A percentile compares a stretch with the other conserved stretches of the same genome.
These are phyloP conservation scores for Pistacia vera DNA, from an alignment of 345 rosid genomes.

Conservation along the genomic window DNA sequence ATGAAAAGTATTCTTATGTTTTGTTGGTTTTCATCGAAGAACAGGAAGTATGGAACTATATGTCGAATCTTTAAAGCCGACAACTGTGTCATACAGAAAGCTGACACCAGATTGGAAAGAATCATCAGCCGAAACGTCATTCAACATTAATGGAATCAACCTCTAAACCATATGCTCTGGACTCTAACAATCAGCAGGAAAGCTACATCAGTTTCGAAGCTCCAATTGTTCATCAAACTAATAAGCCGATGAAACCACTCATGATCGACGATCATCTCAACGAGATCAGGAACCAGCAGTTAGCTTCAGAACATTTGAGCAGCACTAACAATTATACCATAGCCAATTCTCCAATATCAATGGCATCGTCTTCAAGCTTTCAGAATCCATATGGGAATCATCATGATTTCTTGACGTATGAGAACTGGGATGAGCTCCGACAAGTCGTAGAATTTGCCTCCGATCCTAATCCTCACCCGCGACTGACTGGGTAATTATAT, in stretches of 20 bases:
- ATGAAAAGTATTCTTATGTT: too few relatives aligned
- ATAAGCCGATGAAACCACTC: conserved; percentile 8
- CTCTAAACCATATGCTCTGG: conserved; percentile 26
- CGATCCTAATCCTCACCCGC: conserved; percentile 36
- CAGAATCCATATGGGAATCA: conserved; percentile 23
- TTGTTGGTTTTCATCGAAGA: not conserved
- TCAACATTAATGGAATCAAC: conserved; percentile 18
- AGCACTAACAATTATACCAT: not conserved
- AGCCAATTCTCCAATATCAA: conserved; percentile 26
- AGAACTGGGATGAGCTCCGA: conserved; percentile 78
- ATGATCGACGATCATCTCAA: conserved; percentile 10
- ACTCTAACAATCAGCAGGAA: conserved; percentile 30
- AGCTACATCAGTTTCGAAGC: conserved; percentile 50
- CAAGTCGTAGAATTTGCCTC: conserved; percentile 66
- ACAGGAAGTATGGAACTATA: conserved; percentile 92
- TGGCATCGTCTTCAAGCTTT: conserved; percentile 41
- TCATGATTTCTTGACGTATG: conserved; percentile 34
- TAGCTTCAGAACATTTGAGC: conserved; percentile 6
- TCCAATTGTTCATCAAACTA: conserved; percentile 28
- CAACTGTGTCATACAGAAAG: conserved; percentile 45
- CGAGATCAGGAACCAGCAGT: conserved; percentile 4
- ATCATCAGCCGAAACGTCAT: conserved; percentile 21
- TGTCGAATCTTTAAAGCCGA: conserved; percentile 76
- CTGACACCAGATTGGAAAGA: conserved; percentile 67
- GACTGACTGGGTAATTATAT: conserved; percentile 6